Base-by-base conservation (phyloP, 2,329 filamentous ascomycete genomes). In the Ophiostoma quercus region DNA sequence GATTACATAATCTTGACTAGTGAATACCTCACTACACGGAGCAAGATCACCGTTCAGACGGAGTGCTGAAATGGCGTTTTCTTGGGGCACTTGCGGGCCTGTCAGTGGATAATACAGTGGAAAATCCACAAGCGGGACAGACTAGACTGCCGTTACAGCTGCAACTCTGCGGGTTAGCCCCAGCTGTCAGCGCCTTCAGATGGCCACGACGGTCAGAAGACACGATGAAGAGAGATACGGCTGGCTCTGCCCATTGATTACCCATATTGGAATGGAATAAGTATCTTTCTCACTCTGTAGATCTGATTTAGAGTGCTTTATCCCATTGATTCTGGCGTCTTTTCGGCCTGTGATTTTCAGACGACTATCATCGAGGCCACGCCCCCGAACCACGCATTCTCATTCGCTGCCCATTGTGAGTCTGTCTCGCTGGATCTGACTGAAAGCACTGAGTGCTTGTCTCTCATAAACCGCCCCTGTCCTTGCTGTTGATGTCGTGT, bases 341-440 rank as follows among this genome's bases (percentile, higher is more conserved):
- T 19, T n/a, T n/a, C 47, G 9, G n/a, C n/a, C 51, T 12, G 8
- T 3, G 34, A 12, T 39, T 57, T 57, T 25, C 11, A 25, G 6
- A 57, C 22, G 25, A 62, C 22, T 25, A 25, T 8, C 57, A n/a
- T 7, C 12, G 37, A 60, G 67, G 69, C 67, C 69, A 70, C 69
- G 69, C 69, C 69, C 69, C 69, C 62, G 22, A 68, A 62, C 34
- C n/a, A 14, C 47, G 67, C 43, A 67, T 67, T 47, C 34, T 70
- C 51, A 70, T 70, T 70, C 68, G 69, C 66, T 32, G 57, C 68
- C 22, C 9, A 39, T 39, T 51, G 8, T 25, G 51, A 39, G 34
- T 25, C 25, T 32, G 57, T 32, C 12, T 62, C 4, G 54, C 51
- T 32, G 12, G 25, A 32, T 25, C 25, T 62, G 57, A 29, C 54